These are phyloP conservation scores for Podaxis carcinomalis DNA, from an alignment of 768 basidiomycete species.

Conservation along the genomic window DNA sequence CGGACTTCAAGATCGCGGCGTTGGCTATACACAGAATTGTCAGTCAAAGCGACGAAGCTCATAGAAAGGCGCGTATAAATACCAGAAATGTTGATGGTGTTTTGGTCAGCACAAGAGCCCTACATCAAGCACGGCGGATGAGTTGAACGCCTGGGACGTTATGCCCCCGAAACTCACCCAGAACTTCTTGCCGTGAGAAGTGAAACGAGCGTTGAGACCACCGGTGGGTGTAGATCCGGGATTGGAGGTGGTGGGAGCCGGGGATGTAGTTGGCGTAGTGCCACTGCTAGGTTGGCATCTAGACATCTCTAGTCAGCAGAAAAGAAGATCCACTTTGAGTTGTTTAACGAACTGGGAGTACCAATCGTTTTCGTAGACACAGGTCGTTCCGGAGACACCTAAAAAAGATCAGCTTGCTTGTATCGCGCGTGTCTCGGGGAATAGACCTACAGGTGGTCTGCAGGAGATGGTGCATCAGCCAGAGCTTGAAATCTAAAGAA, in stretches of 20 bases:
- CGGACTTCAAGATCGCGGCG: conserved; percentile 24
- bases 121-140: conserved; percentile 5
- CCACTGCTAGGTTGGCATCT: conserved; percentile 17
- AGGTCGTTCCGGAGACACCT: conserved; percentile 30
- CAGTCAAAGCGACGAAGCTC: background rate
- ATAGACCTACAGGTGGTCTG: conserved; percentile 22
- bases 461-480: background rate
- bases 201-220: conserved; percentile 21
- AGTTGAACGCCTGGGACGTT: background rate
- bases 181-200: conserved; percentile 27
- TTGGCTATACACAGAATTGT: conserved; percentile 19
- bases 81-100: conserved; percentile 25
- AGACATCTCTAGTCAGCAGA: background rate
- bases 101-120: conserved; percentile 25
- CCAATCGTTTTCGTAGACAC: conserved; percentile 24
- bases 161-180: conserved; percentile 15
- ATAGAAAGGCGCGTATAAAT: background rate
- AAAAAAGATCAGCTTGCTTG: background rate
- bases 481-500: background rate
- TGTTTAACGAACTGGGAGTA: conserved; percentile 21
- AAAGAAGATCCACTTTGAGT: background rate
- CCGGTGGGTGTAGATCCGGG: conserved; percentile 10
- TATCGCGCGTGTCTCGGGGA: too few species aligned
- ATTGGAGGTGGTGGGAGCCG: background rate
- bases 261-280: background rate